These are phyloP conservation scores for Nothomitra cinnamomea DNA, from an alignment of 2,329 filamentous ascomycete species.

Conservation along the genomic window DNA sequence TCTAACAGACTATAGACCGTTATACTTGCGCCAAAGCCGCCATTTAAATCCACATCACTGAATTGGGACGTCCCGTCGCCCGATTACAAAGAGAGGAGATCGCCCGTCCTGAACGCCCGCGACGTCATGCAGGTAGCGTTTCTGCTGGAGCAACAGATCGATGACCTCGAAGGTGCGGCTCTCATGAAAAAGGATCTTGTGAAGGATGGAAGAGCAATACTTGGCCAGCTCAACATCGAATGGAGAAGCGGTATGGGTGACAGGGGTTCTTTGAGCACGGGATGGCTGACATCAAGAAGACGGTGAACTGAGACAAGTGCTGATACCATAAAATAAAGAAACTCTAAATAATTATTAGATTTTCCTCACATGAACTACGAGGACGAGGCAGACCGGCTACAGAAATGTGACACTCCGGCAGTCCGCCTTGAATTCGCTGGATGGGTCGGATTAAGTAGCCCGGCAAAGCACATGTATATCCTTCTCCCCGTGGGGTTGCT, in stretches of 20 bases:
- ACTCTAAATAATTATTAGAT: background rate
- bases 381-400: no score
- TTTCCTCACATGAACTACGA: background rate
- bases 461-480: no score
- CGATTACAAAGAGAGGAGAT: conserved; percentile 17
- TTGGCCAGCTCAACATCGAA: conserved; percentile 53
- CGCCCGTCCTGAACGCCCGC: conserved; percentile 37
- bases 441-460: no score
- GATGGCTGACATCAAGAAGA: conserved; percentile 37
- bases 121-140: conserved; percentile 51
- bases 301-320: background rate
- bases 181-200: conserved; percentile 28
- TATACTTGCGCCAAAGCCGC: conserved; percentile 30
- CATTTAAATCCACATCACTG: conserved; percentile 35
- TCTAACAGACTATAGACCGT: conserved; percentile 22
- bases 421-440: no score
- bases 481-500: no score
- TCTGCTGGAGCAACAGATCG: conserved; percentile 27
- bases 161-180: conserved; percentile 8
- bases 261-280: conserved; percentile 71
- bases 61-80: conserved; percentile 34
- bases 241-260: conserved; percentile 89
- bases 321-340: no score
- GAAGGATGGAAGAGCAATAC: conserved; percentile 4
- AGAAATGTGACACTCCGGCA: no score